Conservation (phyloP, 1,284 basidiomycete species). For the Leccinum subrobustum region DNA sequence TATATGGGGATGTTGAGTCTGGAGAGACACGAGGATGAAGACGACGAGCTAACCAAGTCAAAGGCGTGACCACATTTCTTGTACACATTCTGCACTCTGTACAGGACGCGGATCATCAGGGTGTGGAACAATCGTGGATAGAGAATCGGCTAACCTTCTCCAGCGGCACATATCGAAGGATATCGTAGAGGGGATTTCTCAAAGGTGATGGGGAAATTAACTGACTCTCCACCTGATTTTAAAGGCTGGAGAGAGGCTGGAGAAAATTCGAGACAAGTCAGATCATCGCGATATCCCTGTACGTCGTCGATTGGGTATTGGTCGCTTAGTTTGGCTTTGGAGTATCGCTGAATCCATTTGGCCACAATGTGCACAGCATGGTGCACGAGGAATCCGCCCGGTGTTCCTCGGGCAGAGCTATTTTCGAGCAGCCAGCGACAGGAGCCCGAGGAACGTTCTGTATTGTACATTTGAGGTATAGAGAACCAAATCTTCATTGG, state of each 20-base stretch:
- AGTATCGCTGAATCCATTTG: conserved; percentile 22
- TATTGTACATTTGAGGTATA: conserved; percentile 22
- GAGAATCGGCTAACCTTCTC: conserved; percentile 29
- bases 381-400: conserved; percentile 28
- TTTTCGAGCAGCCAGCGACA: conserved; percentile 22
- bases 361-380: conserved; percentile 22
- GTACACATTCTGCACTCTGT: conserved; percentile 36
- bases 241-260: conserved; percentile 19
- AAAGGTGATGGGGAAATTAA: background rate
- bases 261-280: conserved; percentile 20
- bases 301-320: conserved; percentile 27
- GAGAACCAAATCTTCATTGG: conserved; percentile 21
- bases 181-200: conserved; percentile 13
- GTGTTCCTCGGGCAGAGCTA: conserved; percentile 33
- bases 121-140: background rate
- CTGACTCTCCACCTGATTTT: conserved; percentile 20
- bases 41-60: conserved; percentile 46
- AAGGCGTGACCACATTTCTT: conserved; percentile 54
- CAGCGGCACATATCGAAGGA: conserved; percentile 29
- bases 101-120: conserved; percentile 2
- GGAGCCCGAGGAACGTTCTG: conserved; percentile 10
- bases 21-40: conserved; percentile 17
- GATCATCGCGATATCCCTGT: conserved; percentile 27
- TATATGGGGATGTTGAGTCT: conserved; percentile 28
- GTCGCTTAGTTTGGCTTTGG: conserved; percentile 19